Conservation (phyloP, 2,329 filamentous ascomycete genomes). For the Calonectria pteridis region DNA sequence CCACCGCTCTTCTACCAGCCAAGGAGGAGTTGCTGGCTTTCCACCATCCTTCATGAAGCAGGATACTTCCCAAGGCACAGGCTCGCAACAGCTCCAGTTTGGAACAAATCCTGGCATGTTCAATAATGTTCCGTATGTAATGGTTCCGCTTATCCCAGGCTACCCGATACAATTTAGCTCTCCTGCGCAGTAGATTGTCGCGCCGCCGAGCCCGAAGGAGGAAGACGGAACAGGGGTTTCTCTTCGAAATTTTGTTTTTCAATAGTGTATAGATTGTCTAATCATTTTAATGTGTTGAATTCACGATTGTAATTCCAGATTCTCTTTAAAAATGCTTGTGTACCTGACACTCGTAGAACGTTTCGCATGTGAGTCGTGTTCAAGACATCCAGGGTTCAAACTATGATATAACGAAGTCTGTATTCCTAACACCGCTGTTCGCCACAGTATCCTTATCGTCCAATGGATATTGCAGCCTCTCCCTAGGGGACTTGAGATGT, state of each 20-base stretch:
- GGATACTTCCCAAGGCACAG: background rate
- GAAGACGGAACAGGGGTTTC: too few relatives aligned
- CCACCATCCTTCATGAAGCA: background rate
- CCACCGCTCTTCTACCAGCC: background rate
- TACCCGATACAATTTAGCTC: constrained; percentile 2
- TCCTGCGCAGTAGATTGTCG: background rate
- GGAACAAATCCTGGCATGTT: background rate
- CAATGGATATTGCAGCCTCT: background rate
- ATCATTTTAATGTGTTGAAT: background rate
- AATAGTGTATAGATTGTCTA: background rate
- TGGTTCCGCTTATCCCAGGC: background rate
- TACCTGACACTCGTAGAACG: background rate
- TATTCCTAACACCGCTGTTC: background rate
- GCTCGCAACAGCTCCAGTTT: constrained; percentile 2
- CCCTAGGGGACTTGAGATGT: too few relatives aligned
- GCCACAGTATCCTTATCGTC: background rate
- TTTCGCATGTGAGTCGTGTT: background rate
- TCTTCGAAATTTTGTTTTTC: background rate
- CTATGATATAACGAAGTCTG: background rate
- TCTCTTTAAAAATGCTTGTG: background rate
- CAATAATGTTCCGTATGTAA: background rate
- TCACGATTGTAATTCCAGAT: background rate
- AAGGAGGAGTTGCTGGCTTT: background rate
- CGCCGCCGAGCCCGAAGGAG: background rate
- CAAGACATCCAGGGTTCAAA: background rate